Base-by-base conservation (phyloP, 805 yeast species). In the Saccharomycopsis sp. region DNA sequence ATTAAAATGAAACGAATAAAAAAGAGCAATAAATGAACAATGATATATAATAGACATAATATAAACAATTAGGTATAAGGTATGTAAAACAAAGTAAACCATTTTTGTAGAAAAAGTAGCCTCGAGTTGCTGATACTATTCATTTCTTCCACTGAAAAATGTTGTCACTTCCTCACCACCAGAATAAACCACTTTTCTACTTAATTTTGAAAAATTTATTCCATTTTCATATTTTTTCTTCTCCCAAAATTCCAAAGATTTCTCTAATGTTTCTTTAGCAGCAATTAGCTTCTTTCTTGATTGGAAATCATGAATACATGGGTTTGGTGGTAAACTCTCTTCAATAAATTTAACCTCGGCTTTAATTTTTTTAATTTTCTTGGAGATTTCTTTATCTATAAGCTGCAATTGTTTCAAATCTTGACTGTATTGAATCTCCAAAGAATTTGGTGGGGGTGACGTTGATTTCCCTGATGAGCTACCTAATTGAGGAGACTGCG, bases 111-210 rank as follows among this genome's bases (percentile, higher is more conserved):
- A 11, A 34, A 11, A 16, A 11, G 11, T 21, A 16, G 4, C 22
- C 19, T 34, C 14, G 19, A 11, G 14, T 17, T 16, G n/a, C 14
- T 38, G 8, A 11, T 14, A 40, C 32, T 24, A 50, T 28, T 50
- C 53, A 20, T 41, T 39, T 41, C 53, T 47, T 27, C 53, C 53
- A 29, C 49, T 41, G 44, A 48, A 50, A 33, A 50, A 50, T 4
- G 53, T 47, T n/a, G 51, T 50, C 20, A 50, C 53, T 11, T 50
- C 47, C 23, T 50, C 53, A 23, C 53, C 53, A 11, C 53, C 53
- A 8, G 51, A 44, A 26, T 50, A 50, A 3, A 50, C 46, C 19
- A 44, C 48, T 35, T 50, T 50, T 41, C 53, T 44, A 6, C 47
- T 34, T 8, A 47, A 13, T 40, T 48, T 50, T n/a, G 47, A 40